Percentiles rank a stretch among this genome's conserved stretches.
Conservation (phyloP, 176 grass and related monocot species). For the Cenchrus americanus region DNA sequence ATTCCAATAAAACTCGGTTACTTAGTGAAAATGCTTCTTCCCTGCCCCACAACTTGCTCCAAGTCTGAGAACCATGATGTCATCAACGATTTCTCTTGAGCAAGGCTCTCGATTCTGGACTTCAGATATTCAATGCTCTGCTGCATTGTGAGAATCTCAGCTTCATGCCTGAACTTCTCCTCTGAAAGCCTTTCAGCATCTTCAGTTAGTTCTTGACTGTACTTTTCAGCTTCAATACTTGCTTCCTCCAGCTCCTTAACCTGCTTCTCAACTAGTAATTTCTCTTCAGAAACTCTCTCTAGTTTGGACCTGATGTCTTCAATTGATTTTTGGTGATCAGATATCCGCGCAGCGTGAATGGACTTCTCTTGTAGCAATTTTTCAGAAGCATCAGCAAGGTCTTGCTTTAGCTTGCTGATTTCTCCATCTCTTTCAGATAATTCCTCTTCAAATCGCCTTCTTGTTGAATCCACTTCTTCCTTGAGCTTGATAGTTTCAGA, state of each 20-base stretch:
- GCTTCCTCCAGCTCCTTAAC: constrained; percentile 45
- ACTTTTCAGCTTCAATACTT: constrained; percentile 39
- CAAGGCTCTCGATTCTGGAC: constrained; percentile 26
- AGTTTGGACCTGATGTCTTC: constrained; percentile 26
- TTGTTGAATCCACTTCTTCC: constrained; percentile 35
- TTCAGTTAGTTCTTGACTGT: constrained; percentile 31
- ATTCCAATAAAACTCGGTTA: background rate
- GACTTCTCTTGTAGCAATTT: constrained; percentile 34
- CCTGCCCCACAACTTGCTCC: constrained; percentile 46
- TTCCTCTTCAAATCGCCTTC: constrained; percentile 29
- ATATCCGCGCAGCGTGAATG: background rate
- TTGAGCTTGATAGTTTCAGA: constrained; percentile 40
- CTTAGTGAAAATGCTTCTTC: constrained; percentile 31
- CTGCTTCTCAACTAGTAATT: constrained; percentile 36
- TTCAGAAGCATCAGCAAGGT: constrained; percentile 40
- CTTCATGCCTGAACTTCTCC: constrained; percentile 56
- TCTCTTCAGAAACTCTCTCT: constrained; percentile 44
- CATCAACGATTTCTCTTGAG: constrained; percentile 29
- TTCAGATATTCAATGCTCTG: constrained; percentile 44
- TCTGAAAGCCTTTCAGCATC: constrained; percentile 35
- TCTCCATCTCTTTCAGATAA: constrained; percentile 34
- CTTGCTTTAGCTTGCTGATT: constrained; percentile 42
- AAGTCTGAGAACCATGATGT: constrained; percentile 52
- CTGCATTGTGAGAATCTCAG: constrained; percentile 47
- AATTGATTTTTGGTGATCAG: constrained; percentile 39